phyloP scores from a whole-genome alignment of 1,284 basidiomycete genomes.

The Puccinia coronata region DNA sequence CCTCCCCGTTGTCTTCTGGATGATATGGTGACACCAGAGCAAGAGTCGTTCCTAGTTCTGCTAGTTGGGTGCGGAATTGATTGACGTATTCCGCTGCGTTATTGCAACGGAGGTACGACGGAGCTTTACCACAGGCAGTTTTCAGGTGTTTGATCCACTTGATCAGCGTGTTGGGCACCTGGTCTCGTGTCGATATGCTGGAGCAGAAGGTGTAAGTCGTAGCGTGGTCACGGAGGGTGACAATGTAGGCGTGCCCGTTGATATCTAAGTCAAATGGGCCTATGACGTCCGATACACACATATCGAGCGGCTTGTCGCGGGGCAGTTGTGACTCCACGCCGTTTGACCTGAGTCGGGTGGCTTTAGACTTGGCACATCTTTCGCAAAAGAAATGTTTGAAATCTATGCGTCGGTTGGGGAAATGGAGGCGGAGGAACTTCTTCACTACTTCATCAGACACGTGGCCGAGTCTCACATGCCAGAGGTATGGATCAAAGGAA shows the following conservation, averaged over 20 bases:
- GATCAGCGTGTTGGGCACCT: neutral
- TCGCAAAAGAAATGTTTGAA: neutral
- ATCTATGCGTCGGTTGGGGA: neutral
- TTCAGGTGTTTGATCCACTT: neutral
- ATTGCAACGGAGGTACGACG: neutral
- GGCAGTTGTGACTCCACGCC: neutral
- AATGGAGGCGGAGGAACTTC: neutral
- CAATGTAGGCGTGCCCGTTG: neutral
- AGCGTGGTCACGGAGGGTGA: neutral
- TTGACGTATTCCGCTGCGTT: neutral
- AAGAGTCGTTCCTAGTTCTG: neutral
- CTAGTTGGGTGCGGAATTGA: neutral
- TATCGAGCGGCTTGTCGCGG: neutral
- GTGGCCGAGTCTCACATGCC: neutral
- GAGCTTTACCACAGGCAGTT: neutral
- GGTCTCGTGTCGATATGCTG: no score
- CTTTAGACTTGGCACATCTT: neutral
- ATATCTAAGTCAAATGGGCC: neutral
- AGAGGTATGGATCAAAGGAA: neutral
- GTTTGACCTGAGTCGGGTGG: neutral
- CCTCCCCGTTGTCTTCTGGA: constrained; percentile 16
- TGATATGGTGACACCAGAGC: neutral
- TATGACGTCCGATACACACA: constrained; percentile 1
- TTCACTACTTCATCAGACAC: neutral
- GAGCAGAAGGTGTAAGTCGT: no score